Base-by-base conservation (phyloP, 2,329 filamentous ascomycete species). In the Aspergillus sp. region DNA sequence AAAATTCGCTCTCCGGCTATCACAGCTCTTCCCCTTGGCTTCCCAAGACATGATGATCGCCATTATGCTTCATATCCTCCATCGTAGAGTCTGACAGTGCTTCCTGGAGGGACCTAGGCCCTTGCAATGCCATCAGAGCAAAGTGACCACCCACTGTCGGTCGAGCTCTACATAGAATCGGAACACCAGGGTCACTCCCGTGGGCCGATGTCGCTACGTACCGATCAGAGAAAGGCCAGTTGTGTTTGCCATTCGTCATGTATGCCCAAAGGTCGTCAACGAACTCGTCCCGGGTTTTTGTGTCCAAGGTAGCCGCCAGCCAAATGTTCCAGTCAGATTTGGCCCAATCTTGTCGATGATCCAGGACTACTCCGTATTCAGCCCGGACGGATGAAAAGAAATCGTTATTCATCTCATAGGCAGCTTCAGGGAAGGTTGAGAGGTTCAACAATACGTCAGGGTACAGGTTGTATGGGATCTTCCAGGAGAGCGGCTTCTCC, bases 251-350 rank as follows among this genome's bases (percentile, higher is more conserved):
- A 42, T 70, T 71, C n/a, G 59, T 62, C 50, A 71, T 63, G 44
- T 65, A 72, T 0, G 58, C 59, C 56, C 67, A 68, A n/a, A 71
- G 49, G 41, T 70, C 65, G 45, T 70, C 52, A 27, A 71, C 57
- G 33, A 71, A 66, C 54, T 62, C 53, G 27, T 52, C 48, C 6
- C 61, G 58, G 6, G 60, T 59, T 37, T 48, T 52, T 29, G 43
- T 38, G 32, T 61, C 56, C 31, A 65, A 57, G 2, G 61, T 64
- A 13, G 52, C 65, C 11, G 67, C 68, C n/a, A 63, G 49, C 64
- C 67, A 72, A 53, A 71, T 66, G 45, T 69, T 69, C 71, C 67
- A 70, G 47, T 73, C 69, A 2, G 64, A 67, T 48, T 73, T 72
- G 31, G 59, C 64, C 64, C 67, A 73, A 27, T 66, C 55, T 27